Percentiles rank a stretch among this genome's conserved stretches.
These are phyloP conservation scores for Acer campestre DNA, from an alignment of 345 rosid species.

Conservation along the genomic window DNA sequence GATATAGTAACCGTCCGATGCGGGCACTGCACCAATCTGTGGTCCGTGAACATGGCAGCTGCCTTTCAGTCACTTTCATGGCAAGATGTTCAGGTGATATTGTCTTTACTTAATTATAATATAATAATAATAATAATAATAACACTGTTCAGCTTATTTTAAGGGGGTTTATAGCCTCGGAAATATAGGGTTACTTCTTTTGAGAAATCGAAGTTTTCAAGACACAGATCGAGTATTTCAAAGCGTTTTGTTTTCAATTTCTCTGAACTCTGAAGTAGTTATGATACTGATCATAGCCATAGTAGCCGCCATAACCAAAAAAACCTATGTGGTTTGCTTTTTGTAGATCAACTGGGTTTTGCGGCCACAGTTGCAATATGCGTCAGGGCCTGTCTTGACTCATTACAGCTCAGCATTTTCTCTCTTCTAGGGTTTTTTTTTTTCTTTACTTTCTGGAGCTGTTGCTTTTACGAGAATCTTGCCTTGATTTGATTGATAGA, in stretches of 20 bases:
- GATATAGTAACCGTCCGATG: conserved; percentile 97
- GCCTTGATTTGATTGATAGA: conserved; percentile 29
- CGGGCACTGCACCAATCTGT: conserved; percentile 92
- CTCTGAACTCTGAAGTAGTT: background rate
- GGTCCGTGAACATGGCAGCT: conserved; percentile 99
- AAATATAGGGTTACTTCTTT: conserved; percentile 39
- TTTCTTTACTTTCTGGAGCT: conserved; percentile 7
- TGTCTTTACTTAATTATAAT: background rate
- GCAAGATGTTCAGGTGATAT: conserved; percentile 69
- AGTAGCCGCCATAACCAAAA: conserved; percentile 40
- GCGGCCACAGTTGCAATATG: conserved; percentile 35
- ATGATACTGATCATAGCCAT: conserved; percentile 8
- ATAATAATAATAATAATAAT: background rate
- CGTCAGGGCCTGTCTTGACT: conserved; percentile 26
- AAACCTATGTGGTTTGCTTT: conserved; percentile 31
- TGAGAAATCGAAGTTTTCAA: conserved; percentile 26
- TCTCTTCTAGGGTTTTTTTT: conserved; percentile 16
- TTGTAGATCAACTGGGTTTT: conserved; percentile 31
- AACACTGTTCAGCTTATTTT: conserved; percentile 10
- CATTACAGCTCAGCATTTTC: background rate
- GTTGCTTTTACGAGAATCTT: conserved; percentile 13
- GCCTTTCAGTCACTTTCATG: conserved; percentile 81
- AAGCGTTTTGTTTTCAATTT: conserved; percentile 23
- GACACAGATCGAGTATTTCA: conserved; percentile 39
- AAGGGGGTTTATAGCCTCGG: conserved; percentile 30